Conservation (phyloP, 2,329 filamentous ascomycete genomes). For the Rutstroemia sp. region DNA sequence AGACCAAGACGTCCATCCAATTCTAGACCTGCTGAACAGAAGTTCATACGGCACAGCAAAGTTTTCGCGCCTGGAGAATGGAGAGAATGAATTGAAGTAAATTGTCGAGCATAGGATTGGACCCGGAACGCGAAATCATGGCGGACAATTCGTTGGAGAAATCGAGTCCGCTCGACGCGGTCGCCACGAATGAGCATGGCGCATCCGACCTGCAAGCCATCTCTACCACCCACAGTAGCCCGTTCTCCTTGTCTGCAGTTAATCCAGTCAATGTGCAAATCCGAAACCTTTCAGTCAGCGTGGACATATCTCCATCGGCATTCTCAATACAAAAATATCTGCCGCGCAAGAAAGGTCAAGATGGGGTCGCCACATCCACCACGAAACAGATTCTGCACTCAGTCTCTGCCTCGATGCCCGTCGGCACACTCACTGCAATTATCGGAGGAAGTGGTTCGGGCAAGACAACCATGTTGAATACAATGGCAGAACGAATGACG, state of each 20-base stretch:
- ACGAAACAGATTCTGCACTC: slow-evolving; percentile 51
- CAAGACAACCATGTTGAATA: slow-evolving; percentile 66
- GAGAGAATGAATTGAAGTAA: too few relatives aligned
- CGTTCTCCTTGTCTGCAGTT: slow-evolving; percentile 39
- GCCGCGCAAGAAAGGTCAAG: slow-evolving; percentile 23
- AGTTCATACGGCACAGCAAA: too few relatives aligned
- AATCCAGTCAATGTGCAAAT: slow-evolving; percentile 47
- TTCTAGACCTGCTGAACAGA: too few relatives aligned
- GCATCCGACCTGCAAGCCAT: slow-evolving; percentile 5
- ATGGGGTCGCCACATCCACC: slow-evolving; percentile 30
- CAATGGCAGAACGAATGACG: slow-evolving; percentile 60
- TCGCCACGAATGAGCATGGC: background rate
- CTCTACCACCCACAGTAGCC: slow-evolving; percentile 20
- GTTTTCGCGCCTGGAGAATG: too few relatives aligned
- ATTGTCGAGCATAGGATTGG: too few relatives aligned
- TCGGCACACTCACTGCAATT: slow-evolving; percentile 65
- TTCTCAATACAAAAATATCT: slow-evolving; percentile 35
- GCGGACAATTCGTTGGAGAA: too few relatives aligned
- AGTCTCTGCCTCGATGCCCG: slow-evolving; percentile 55
- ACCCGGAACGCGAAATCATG: too few relatives aligned
- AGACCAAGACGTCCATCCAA: too few relatives aligned
- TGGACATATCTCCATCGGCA: slow-evolving; percentile 51
- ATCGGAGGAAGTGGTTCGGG: slow-evolving; percentile 68
- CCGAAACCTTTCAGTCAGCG: slow-evolving; percentile 45
- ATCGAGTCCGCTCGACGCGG: too few relatives aligned